Evolutionary conservation across 768 basidiomycete genomes (phyloP).

Genomic region (Hydnum rufescens): DNA sequence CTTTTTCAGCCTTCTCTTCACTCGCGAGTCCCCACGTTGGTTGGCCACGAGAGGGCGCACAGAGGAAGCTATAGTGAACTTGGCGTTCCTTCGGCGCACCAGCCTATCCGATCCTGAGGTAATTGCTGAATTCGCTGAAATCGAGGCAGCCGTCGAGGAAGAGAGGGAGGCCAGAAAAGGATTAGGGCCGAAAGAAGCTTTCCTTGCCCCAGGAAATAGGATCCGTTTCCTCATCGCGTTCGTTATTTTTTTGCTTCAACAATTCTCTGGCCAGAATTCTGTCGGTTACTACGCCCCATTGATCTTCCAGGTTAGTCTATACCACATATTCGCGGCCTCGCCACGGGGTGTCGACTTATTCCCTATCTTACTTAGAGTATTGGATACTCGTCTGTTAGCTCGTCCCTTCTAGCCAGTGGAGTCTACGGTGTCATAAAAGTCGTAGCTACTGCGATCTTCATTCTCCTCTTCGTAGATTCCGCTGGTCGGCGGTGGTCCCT

Average conservation of each 20-base stretch:
- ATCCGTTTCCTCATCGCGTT: constrained; percentile 74
- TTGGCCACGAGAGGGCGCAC: constrained; percentile 18
- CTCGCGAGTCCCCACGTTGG: constrained; percentile 18
- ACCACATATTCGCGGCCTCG: background rate
- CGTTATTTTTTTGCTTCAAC: constrained; percentile 30
- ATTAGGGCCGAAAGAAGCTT: constrained; percentile 47
- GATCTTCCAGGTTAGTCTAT: constrained; percentile 13
- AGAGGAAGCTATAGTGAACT: constrained; percentile 28
- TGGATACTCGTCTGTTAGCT: constrained; percentile 17
- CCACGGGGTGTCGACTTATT: too few species aligned
- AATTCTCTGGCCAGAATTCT: constrained; percentile 68
- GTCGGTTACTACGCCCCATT: constrained; percentile 26
- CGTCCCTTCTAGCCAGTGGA: constrained; percentile 19
- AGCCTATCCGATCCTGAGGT: constrained; percentile 17
- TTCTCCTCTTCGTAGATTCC: constrained; percentile 19
- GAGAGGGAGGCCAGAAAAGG: constrained; percentile 47
- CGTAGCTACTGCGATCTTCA: constrained; percentile 20
- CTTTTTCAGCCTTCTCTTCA: constrained; percentile 20
- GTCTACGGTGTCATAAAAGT: constrained; percentile 24
- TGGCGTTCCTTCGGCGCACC: constrained; percentile 19
- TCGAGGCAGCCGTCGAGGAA: constrained; percentile 58
- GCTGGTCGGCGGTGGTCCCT: constrained; percentile 30
- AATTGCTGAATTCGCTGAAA: constrained; percentile 31
- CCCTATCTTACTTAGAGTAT: constrained; percentile 8
- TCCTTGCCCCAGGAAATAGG: constrained; percentile 65